Evolutionary conservation across 768 basidiomycete species (phyloP).

Genomic region (Rhizopogon vulgaris): DNA sequence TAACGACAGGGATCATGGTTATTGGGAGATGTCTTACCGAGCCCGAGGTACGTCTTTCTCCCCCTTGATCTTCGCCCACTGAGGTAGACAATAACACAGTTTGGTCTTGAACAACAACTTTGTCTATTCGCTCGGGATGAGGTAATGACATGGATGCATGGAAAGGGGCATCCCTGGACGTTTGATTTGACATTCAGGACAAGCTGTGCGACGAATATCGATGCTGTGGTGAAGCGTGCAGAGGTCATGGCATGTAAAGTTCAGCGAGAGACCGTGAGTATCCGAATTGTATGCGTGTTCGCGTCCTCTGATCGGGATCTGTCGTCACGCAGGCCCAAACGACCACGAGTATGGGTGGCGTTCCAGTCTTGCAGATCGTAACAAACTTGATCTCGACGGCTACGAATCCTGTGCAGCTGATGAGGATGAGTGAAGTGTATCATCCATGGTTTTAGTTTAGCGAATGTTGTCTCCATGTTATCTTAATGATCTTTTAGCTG

Average conservation of each 20-base stretch:
- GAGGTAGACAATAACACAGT: conserved; percentile 37
- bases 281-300: not conserved
- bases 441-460: conserved; percentile 71
- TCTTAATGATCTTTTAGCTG: not conserved
- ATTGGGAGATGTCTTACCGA: conserved; percentile 87
- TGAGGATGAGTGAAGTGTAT: conserved; percentile 81
- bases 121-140: conserved; percentile 93
- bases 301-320: not conserved
- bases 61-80: not conserved
- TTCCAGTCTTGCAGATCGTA: conserved; percentile 73
- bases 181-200: conserved; percentile 58
- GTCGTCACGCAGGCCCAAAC: conserved; percentile 9
- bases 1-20: conserved; percentile 83
- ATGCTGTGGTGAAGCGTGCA: conserved; percentile 72
- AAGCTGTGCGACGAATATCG: conserved; percentile 50
- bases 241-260: conserved; percentile 82
- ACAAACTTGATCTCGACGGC: conserved; percentile 79
- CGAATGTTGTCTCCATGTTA: not conserved
- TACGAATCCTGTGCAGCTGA: conserved; percentile 79
- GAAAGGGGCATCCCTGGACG: conserved; percentile 49
- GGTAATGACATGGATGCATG: conserved; percentile 69
- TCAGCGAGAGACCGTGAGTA: conserved; percentile 72
- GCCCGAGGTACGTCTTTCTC: conserved; percentile 61
- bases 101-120: conserved; percentile 88
- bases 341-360: conserved; percentile 12